Conservation (phyloP, 805 yeast species). For the Cyberlindnera sargentensis region DNA sequence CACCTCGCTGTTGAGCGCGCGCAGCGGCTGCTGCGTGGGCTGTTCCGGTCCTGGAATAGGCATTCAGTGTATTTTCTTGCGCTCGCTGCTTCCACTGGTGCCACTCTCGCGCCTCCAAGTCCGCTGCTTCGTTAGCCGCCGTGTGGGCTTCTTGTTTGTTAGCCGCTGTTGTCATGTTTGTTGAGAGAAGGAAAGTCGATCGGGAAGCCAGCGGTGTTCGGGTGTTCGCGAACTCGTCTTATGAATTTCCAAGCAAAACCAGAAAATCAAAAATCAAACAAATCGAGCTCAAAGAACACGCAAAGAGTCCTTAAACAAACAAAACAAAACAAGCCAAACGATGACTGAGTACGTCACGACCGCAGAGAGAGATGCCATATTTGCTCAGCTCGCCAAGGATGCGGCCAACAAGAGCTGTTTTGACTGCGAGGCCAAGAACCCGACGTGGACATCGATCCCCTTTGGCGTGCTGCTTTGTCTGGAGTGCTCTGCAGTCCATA, state of each 20-base stretch:
- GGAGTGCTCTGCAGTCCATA: slow-evolving; percentile 92
- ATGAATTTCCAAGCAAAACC: too few relatives aligned
- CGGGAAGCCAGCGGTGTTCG: too few relatives aligned
- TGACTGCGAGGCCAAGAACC: slow-evolving; percentile 90
- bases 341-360: slow-evolving; percentile 9
- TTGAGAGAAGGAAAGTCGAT: too few relatives aligned
- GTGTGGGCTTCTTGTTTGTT: too few relatives aligned
- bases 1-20: slow-evolving; percentile 39
- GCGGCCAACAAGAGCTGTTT: slow-evolving; percentile 82
- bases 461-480: slow-evolving; percentile 89
- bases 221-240: too few relatives aligned
- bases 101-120: too few relatives aligned
- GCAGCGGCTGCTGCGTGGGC: slow-evolving; percentile 4
- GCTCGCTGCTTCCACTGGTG: too few relatives aligned
- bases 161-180: too few relatives aligned
- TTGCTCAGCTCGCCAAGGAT: slow-evolving; percentile 31
- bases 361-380: slow-evolving; percentile 18
- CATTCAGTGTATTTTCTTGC: background rate
- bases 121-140: too few relatives aligned
- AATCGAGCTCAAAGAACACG: background rate
- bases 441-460: slow-evolving; percentile 98
- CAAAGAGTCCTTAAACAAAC: too few relatives aligned
- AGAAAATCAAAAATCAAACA: background rate
- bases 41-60: slow-evolving; percentile 1
- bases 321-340: background rate